Percentiles rank a stretch among this genome's conserved stretches.
These are phyloP conservation scores for Aspergillus sp. DNA, from an alignment of 2,329 filamentous ascomycete genomes.

Conservation along the genomic window DNA sequence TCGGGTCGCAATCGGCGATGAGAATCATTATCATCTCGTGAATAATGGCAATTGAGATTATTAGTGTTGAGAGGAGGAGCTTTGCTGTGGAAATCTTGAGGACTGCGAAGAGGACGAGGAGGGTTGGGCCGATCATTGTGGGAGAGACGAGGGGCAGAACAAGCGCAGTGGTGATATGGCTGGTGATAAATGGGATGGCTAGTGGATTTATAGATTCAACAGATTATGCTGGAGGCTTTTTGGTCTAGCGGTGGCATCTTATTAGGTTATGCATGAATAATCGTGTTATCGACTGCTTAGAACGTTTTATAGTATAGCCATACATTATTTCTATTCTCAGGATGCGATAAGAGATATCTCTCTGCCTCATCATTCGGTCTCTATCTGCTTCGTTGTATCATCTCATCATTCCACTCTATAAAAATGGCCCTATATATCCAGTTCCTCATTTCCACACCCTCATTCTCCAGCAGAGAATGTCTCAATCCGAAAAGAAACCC, in stretches of 20 bases:
- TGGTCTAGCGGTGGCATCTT: too few species aligned
- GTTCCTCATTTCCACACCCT: background rate
- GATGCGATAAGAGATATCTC: conserved; percentile 13
- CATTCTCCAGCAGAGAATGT: background rate
- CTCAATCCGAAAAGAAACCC: background rate
- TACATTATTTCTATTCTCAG: background rate
- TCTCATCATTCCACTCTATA: background rate
- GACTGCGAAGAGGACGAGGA: background rate
- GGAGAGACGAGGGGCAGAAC: background rate
- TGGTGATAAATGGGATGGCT: background rate
- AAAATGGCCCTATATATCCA: background rate
- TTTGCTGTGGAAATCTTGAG: conserved; percentile 1
- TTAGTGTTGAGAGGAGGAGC: background rate
- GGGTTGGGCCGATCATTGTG: background rate
- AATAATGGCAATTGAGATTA: background rate
- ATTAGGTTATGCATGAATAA: background rate
- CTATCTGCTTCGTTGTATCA: too few species aligned
- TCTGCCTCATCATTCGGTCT: conserved; percentile 9
- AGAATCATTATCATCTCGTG: conserved; percentile 7
- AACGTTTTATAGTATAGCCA: background rate
- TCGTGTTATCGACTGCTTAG: too few species aligned
- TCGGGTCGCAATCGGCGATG: background rate
- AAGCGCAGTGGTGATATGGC: background rate
- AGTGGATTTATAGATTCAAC: background rate
- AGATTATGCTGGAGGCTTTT: background rate